Percentiles rank a stretch among this genome's conserved stretches.
These are phyloP conservation scores for Auriscalpium orientale DNA, from an alignment of 768 basidiomycete species.

Conservation along the genomic window DNA sequence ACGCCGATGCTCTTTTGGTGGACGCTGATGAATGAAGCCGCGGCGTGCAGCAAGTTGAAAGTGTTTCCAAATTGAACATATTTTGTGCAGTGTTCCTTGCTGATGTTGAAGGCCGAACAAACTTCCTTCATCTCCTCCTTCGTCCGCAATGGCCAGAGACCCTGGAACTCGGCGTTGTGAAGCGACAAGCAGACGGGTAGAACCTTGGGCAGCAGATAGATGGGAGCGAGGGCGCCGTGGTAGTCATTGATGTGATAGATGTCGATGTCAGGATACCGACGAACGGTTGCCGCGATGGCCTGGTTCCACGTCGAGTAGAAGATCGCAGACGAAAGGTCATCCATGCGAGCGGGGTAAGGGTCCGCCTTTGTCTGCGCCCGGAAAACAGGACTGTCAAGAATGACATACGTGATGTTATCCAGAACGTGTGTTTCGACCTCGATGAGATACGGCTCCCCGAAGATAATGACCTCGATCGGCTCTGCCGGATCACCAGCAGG, in stretches of 20 bases:
- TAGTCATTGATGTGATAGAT: constrained; percentile 96
- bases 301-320: constrained; percentile 99
- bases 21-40: constrained; percentile 83
- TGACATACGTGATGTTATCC: constrained; percentile 93
- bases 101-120: constrained; percentile 95
- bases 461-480: constrained; percentile 94
- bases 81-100: constrained; percentile 92
- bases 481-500: constrained; percentile 87
- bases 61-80: constrained; percentile 98
- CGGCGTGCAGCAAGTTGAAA: constrained; percentile 91
- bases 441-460: constrained; percentile 91
- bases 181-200: constrained; percentile 85
- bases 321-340: constrained; percentile 91
- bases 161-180: constrained; percentile 97
- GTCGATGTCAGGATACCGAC: constrained; percentile 79
- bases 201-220: constrained; percentile 89
- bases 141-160: constrained; percentile 91
- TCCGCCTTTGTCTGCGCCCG: constrained; percentile 94
- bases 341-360: constrained; percentile 95
- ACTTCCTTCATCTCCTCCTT: constrained; percentile 99
- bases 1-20: constrained; percentile 94
- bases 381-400: constrained; percentile 94
- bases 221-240: constrained; percentile 84
- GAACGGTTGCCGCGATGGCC: constrained; percentile 87
- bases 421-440: constrained; percentile 90